Base-by-base conservation (phyloP, 345 rosid species). In the Atalantia buxifolia region DNA sequence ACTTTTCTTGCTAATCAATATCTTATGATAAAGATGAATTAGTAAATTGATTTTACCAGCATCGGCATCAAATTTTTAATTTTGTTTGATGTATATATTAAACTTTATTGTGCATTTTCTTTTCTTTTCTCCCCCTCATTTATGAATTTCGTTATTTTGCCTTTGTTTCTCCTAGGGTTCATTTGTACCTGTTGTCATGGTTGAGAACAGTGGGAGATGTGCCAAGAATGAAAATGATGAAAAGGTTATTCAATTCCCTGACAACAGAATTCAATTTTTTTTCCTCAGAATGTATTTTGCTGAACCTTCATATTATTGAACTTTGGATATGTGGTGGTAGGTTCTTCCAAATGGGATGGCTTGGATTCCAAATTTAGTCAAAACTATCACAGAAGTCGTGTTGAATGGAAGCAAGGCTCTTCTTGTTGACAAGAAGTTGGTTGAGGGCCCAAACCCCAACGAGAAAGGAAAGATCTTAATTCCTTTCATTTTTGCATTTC, bases 171-270 rank as follows among this genome's bases (percentile, higher is more conserved):
- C 68, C 12, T 71, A 89, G 90, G 84, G 62, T 69, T 78, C 87
- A 50, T 72, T 69, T 7, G 81, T 85, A 56, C 90, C 90, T 31
- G 83, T 87, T 69, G 86, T 83, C 40, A 82, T 87, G 78, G 90
- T 87, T 31, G 90, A 89, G 85, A 89, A 89, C 77, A 88, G 90
- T 10, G 92, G 92, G 75, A 89, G 89, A 83, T 89, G 92, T 66
- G 69, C 82, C 66, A 87, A 85, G 88, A 87, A 87, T 78, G 90
- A 88, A 65, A 75, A 67, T 82, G 92, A 89, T 8, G 92, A 89
- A 78, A 87, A 86, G 92, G 92, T 89, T 30, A 61, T 86, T 72
- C 59, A 24, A 28, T 59, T 69, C 48, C 57, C 21, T 50, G 9
- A 16, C 9, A 21, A 33, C 42, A 2, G 24, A 31, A 65, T 65